These are phyloP conservation scores for Geotrichum siamense DNA, from an alignment of 1,139 yeast genomes.

Conservation along the genomic window DNA sequence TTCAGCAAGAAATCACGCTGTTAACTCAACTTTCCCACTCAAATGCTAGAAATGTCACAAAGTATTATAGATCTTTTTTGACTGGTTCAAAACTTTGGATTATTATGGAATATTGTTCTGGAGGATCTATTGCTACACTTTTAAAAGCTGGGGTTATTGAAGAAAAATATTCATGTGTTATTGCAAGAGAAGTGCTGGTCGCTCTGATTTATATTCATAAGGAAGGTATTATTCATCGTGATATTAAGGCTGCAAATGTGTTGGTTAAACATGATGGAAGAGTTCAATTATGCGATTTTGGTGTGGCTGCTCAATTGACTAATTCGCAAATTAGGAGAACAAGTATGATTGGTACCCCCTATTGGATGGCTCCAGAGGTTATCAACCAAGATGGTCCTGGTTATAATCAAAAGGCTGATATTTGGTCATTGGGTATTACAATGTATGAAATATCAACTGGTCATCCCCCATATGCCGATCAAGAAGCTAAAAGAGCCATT, in stretches of 20 bases:
- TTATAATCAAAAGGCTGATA: conserved; percentile 80
- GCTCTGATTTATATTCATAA: conserved; percentile 80
- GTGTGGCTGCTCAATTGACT: conserved; percentile 90
- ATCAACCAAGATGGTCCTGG: conserved; percentile 84
- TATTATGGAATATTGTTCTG: conserved; percentile 95
- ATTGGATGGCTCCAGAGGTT: conserved; percentile 99
- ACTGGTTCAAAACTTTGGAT: conserved; percentile 91
- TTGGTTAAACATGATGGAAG: conserved; percentile 82
- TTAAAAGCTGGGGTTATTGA: conserved; percentile 84
- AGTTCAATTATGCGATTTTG: conserved; percentile 92
- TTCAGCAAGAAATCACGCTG: conserved; percentile 86
- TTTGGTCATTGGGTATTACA: conserved; percentile 93
- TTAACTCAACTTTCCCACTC: conserved; percentile 72
- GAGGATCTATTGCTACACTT: conserved; percentile 86
- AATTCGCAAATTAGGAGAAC: conserved; percentile 71
- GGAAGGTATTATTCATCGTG: conserved; percentile 88
- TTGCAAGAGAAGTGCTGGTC: conserved; percentile 68
- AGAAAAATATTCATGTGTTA: conserved; percentile 72
- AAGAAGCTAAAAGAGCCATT: conserved; percentile 92
- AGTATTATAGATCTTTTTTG: conserved; percentile 81
- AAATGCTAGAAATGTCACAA: conserved; percentile 72
- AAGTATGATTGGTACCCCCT: conserved; percentile 98
- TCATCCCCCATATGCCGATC: conserved; percentile 94
- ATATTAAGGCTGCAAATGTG: conserved; percentile 91
- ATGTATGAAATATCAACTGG: conserved; percentile 93